A percentile compares a stretch with the other conserved stretches of the same genome.
These are phyloP conservation scores for Anthoceros angustus DNA, from an alignment of 225 moss, liverwort and hornwort species.

Conservation along the genomic window DNA sequence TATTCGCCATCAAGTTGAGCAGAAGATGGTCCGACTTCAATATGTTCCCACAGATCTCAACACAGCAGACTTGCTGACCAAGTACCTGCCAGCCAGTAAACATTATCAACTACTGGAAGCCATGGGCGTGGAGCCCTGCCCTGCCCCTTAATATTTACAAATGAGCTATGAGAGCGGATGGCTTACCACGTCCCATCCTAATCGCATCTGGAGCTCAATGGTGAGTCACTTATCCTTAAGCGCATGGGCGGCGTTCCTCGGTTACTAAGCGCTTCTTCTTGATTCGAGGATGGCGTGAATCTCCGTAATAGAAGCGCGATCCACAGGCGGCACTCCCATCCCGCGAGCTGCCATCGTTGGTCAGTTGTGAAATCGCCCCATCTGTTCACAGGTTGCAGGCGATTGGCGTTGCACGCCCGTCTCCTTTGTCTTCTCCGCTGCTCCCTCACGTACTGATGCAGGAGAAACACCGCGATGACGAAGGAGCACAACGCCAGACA, in stretches of 20 bases:
- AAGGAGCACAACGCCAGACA: background rate
- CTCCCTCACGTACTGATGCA: background rate
- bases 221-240: too few species aligned
- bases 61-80: too few species aligned
- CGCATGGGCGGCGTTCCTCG: background rate
- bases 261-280: background rate
- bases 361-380: background rate
- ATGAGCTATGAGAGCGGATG: too few species aligned
- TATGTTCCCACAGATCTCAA: too few species aligned
- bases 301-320: background rate
- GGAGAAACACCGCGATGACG: background rate
- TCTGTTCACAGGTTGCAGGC: background rate
- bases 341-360: background rate
- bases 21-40: too few species aligned
- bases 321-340: background rate
- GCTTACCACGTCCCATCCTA: too few species aligned
- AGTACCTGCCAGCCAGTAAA: too few species aligned
- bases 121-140: too few species aligned
- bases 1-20: too few species aligned
- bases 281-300: background rate
- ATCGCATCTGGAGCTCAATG: too few species aligned
- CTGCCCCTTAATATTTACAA: too few species aligned
- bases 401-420: background rate
- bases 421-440: background rate
- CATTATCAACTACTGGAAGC: too few species aligned